Evolutionary conservation across 805 yeast species (phyloP), one percentile per base, ranked within the genome.

Genomic region (Lachancea sp.): DNA sequence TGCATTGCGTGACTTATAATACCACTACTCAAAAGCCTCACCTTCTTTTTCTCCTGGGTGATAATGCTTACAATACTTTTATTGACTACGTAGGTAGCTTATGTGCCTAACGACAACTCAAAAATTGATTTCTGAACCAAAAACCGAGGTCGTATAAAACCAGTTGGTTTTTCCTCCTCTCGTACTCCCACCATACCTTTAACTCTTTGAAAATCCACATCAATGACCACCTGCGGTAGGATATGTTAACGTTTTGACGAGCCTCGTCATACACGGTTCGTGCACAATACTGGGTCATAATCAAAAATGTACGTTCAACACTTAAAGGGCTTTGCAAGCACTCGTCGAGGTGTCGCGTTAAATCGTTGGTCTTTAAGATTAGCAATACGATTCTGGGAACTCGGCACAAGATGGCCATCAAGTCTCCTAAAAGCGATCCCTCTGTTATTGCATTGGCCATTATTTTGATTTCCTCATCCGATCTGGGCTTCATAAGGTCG

Each of bases 271-370:
- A 84, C 1, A 86, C 90, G 0, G 87, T 77, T 18, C 67, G 65
- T 0, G 97, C 89, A 66, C 97, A 92, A 60, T 92, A 90, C 23
- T 77, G 75, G 2, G 96, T 92, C 82, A 92, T 73, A 31, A 92
- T 86, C 49, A 89, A 64, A 50, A 92, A 90, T 0, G 95, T 83
- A 36, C 96, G 69, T 55, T 85, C 90, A 5, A 84, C 81, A 0
- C 97, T 97, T 34, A 89, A 63, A 0, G 96, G 95, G 45, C 80
- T 78, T 34, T 83, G 75, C 41, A 90, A 69, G 41, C 75, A 69
- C 55, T 90, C 97, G 61, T 92, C 98, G 35, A 92, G 68, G 51
- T 80, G 82, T 52, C 99, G 72, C 0, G 95, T 87, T 37, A 92
- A 70, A 64, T 92, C 99, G 58, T 92, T 92, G 0, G 99, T 94